A percentile compares a stretch with the other conserved stretches of the same genome.
phyloP scores from a whole-genome alignment of 495 filamentous ascomycete species.

The Talaromyces stipitatus region DNA sequence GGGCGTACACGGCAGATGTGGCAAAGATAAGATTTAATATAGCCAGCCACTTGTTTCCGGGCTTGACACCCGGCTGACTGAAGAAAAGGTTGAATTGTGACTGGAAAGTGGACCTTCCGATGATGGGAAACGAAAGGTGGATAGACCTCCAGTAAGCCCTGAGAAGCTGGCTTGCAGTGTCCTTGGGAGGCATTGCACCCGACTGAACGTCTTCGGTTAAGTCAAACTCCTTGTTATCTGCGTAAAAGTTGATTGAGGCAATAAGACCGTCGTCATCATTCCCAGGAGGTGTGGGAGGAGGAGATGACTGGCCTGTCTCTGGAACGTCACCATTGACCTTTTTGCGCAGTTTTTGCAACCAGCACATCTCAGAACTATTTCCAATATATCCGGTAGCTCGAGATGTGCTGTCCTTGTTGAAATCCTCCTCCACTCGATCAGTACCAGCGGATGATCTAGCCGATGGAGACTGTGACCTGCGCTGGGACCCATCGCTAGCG shows the following conservation, averaged over 20 bases:
- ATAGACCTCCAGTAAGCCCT: conserved; percentile 51
- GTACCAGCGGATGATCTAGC: conserved; percentile 41
- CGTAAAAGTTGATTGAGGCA: conserved; percentile 34
- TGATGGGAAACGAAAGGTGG: conserved; percentile 53
- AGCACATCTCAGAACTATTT: conserved; percentile 51
- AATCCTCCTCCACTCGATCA: conserved; percentile 52
- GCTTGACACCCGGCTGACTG: conserved; percentile 27
- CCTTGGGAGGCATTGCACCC: conserved; percentile 40
- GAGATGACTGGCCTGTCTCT: conserved; percentile 20
- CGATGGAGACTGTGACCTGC: conserved; percentile 17
- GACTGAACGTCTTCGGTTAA: conserved; percentile 36
- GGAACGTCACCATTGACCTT: conserved; percentile 21
- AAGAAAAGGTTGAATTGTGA: conserved; percentile 40
- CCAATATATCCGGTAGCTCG: conserved; percentile 50
- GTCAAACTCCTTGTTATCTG: conserved; percentile 44
- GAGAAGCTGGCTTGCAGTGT: conserved; percentile 46
- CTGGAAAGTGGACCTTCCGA: conserved; percentile 48
- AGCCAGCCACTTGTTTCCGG: conserved; percentile 44
- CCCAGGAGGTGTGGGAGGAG: conserved; percentile 17
- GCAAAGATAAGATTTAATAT: conserved; percentile 60
- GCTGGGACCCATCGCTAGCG: conserved; percentile 14
- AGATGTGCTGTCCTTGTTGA: conserved; percentile 40
- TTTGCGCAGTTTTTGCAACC: conserved; percentile 43
- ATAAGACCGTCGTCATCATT: conserved; percentile 22
- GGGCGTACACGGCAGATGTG: conserved; percentile 44